Conservation (phyloP, 257 asterid genomes). For the Solanum neorickii region DNA sequence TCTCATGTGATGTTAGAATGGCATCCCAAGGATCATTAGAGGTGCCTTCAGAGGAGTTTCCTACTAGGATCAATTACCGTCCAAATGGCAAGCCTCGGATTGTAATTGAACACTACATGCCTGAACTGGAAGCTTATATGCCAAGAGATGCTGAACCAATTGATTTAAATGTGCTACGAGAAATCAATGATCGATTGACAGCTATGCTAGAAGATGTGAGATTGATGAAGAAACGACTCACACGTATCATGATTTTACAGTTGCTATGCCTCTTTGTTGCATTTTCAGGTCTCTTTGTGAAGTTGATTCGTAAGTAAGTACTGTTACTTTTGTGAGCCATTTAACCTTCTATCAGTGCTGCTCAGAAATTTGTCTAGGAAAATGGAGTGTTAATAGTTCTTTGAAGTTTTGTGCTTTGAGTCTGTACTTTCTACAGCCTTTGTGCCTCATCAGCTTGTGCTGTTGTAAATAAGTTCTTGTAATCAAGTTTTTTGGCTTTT, state of each 20-base stretch:
- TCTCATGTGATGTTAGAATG: background rate
- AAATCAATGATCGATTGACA: slow-evolving; percentile 4
- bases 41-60: background rate
- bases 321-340: background rate
- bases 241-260: background rate
- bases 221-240: slow-evolving; percentile 6
- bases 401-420: background rate
- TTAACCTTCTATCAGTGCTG: background rate
- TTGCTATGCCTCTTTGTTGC: background rate
- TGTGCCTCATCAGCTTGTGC: background rate
- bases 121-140: background rate
- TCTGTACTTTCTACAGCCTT: background rate
- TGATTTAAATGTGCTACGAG: background rate
- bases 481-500: background rate
- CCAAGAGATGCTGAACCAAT: background rate
- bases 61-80: background rate
- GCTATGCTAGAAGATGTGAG: slow-evolving; percentile 3
- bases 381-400: background rate
- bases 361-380: background rate
- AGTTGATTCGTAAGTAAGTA: background rate
- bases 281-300: slow-evolving; percentile 1
- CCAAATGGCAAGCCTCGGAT: background rate
- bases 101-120: slow-evolving; percentile 6
- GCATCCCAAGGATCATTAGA: background rate
- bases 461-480: background rate